Percentiles rank a stretch among this genome's conserved stretches.
Conservation (phyloP, 108 stramenopile genomes). For the Epithemia pelagica region DNA sequence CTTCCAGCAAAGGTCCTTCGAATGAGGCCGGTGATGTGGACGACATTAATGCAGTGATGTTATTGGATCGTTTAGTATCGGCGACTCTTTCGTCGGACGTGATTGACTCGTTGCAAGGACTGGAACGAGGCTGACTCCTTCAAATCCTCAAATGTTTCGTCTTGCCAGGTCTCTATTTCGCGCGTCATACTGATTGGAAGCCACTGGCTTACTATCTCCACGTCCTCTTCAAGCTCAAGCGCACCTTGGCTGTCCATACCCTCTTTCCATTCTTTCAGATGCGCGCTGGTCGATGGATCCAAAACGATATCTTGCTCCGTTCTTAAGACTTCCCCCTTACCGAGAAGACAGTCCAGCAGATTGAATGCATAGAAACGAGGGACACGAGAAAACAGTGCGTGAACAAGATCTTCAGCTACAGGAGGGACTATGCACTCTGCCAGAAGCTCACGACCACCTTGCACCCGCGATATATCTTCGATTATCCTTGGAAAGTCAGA, state of each 20-base stretch:
- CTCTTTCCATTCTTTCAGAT: constrained; percentile 40
- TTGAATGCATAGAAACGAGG: constrained; percentile 39
- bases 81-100: constrained; percentile 57
- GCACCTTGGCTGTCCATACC: constrained; percentile 53
- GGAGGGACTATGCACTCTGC: not conserved
- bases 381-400: constrained; percentile 5
- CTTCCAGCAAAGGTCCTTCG: constrained; percentile 1
- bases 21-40: too few relatives aligned
- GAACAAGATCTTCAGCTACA: constrained; percentile 1
- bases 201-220: constrained; percentile 44
- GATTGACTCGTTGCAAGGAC: constrained; percentile 32
- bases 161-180: constrained; percentile 39
- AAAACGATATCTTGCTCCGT: not conserved
- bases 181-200: constrained; percentile 45
- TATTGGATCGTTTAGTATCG: constrained; percentile 64
- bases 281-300: not conserved
- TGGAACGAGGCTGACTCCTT: constrained; percentile 34
- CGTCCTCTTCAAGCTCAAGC: constrained; percentile 63
- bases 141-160: constrained; percentile 18
- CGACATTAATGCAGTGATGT: constrained; percentile 24
- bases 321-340: not conserved
- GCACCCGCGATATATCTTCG: not conserved
- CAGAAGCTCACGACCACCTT: not conserved
- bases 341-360: constrained; percentile 37
- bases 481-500: not conserved